phyloP scores from a whole-genome alignment of 345 rosid genomes.

The Xanthoceras sorbifolium region DNA sequence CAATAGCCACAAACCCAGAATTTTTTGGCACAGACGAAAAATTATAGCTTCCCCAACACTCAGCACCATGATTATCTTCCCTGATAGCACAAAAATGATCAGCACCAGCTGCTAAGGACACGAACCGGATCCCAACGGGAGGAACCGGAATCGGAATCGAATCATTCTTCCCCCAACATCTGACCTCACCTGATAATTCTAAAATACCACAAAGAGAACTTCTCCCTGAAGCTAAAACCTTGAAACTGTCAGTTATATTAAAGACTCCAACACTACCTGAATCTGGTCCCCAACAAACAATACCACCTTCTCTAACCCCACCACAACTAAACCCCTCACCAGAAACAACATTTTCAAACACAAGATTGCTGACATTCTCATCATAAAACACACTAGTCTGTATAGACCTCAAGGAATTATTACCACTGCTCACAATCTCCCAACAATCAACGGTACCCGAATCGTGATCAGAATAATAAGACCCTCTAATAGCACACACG shows the following conservation, averaged over 20 bases:
- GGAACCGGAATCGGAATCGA: constrained; percentile 32
- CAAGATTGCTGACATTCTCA: constrained; percentile 48
- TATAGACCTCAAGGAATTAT: constrained; percentile 42
- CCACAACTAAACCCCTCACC: constrained; percentile 97
- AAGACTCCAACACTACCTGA: constrained; percentile 47
- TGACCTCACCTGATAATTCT: constrained; percentile 46
- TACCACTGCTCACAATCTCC: constrained; percentile 47
- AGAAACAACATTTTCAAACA: constrained; percentile 58
- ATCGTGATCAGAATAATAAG: constrained; percentile 69
- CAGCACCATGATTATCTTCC: constrained; percentile 74
- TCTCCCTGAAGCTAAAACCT: constrained; percentile 57
- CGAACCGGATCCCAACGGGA: constrained; percentile 45
- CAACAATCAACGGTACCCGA: constrained; percentile 80
- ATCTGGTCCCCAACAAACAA: constrained; percentile 85
- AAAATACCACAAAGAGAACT: constrained; percentile 60
- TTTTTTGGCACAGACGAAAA: constrained; percentile 62
- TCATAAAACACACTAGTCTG: constrained; percentile 43
- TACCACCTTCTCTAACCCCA: constrained; percentile 63
- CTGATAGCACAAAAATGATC: constrained; percentile 81
- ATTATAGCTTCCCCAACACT: constrained; percentile 84
- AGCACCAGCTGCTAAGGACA: constrained; percentile 70
- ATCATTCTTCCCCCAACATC: constrained; percentile 67
- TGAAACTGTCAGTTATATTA: constrained; percentile 39
- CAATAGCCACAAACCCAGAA: constrained; percentile 80
- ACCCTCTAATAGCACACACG: constrained; percentile 86